A percentile compares a stretch with the other conserved stretches of the same genome.
These are phyloP conservation scores for Eucalyptus cladocalyx DNA, from an alignment of 345 rosid species.

Conservation along the genomic window DNA sequence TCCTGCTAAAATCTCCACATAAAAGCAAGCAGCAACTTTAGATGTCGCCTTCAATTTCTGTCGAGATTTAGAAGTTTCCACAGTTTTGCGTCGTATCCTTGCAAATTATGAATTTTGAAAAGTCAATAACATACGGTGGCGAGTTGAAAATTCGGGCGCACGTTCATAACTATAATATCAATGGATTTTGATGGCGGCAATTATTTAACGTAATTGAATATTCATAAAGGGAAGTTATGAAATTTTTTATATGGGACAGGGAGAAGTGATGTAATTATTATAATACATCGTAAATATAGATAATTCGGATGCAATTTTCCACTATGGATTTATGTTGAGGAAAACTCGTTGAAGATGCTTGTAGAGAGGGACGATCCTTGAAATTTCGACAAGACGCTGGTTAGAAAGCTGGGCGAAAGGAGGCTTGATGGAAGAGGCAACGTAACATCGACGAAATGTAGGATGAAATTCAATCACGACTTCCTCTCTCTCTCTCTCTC, in stretches of 20 bases:
- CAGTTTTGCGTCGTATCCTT: background rate
- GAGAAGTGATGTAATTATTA: background rate
- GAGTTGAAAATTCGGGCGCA: background rate
- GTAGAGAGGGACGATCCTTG: background rate
- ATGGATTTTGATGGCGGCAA: rapidly evolving
- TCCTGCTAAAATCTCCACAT: background rate
- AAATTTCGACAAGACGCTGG: background rate
- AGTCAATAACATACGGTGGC: background rate
- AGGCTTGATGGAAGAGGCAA: background rate
- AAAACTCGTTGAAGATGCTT: background rate
- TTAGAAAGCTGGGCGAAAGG: background rate
- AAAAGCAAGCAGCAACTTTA: background rate
- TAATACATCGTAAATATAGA: background rate
- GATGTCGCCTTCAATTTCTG: background rate
- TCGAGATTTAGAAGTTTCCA: background rate
- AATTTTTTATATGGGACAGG: rapidly evolving
- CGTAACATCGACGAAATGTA: background rate
- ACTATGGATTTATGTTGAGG: background rate
- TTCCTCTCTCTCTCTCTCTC: background rate
- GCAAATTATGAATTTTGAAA: background rate
- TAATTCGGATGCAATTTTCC: background rate
- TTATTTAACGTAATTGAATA: background rate
- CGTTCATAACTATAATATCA: rapidly evolving
- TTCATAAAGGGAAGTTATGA: rapidly evolving
- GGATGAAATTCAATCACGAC: background rate